phyloP scores from a whole-genome alignment of 495 filamentous ascomycete genomes.

The Pyrenula massariospora region DNA sequence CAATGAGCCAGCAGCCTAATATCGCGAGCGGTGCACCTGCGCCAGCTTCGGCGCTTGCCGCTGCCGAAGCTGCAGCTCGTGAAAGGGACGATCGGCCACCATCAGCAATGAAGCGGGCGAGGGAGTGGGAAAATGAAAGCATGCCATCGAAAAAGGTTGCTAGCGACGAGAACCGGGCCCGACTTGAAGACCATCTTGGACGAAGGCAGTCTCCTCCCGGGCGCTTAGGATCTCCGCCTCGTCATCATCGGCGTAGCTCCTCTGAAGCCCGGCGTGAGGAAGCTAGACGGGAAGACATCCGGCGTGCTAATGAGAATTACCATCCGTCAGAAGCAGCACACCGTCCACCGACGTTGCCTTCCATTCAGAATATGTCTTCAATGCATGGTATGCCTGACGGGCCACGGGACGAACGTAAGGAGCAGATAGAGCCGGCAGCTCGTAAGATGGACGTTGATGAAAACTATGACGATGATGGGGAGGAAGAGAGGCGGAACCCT shows the following conservation, averaged over 20 bases:
- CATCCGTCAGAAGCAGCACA: slow-evolving; percentile 87
- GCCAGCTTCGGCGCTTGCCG: slow-evolving; percentile 58
- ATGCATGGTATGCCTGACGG: slow-evolving; percentile 41
- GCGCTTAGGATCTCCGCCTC: slow-evolving; percentile 48
- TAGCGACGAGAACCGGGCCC: slow-evolving; percentile 75
- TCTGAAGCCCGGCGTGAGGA: slow-evolving; percentile 55
- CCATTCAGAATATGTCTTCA: slow-evolving; percentile 35
- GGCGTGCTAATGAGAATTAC: slow-evolving; percentile 62
- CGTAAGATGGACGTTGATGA: slow-evolving; percentile 97
- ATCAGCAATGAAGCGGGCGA: slow-evolving; percentile 69
- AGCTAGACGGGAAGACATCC: slow-evolving; percentile 44
- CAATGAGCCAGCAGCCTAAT: slow-evolving; percentile 46
- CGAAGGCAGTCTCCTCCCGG: slow-evolving; percentile 60
- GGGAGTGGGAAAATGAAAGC: slow-evolving; percentile 84
- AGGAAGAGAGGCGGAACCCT: slow-evolving; percentile 62
- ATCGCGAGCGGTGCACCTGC: slow-evolving; percentile 71
- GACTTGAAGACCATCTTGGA: slow-evolving; percentile 70
- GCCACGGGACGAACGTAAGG: slow-evolving; percentile 39
- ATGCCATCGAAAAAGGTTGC: slow-evolving; percentile 67
- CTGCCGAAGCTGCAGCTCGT: slow-evolving; percentile 65
- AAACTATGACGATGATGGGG: slow-evolving; percentile 81
- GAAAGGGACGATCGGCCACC: slow-evolving; percentile 75
- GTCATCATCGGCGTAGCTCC: slow-evolving; percentile 64
- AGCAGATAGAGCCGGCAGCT: slow-evolving; percentile 68
- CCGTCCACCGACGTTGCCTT: slow-evolving; percentile 63